These are phyloP conservation scores for Erodium trifolium DNA, from an alignment of 441 rosid genomes.

Conservation along the genomic window DNA sequence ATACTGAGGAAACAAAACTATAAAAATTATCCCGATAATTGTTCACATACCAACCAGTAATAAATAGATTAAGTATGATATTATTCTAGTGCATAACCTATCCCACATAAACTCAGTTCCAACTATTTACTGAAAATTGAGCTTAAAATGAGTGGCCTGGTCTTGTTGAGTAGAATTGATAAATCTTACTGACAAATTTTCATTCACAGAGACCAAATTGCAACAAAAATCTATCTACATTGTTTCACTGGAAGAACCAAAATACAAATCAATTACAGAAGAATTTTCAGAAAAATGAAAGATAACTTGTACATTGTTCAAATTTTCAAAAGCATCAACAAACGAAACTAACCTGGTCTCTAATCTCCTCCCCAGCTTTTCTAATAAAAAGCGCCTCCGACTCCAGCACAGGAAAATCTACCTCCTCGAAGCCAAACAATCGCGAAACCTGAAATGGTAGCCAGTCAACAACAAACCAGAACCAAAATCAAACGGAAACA, in stretches of 20 bases:
- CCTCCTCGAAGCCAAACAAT: slow-evolving; percentile 73
- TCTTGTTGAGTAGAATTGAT: not conserved
- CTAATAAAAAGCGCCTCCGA: slow-evolving; percentile 73
- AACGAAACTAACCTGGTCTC: slow-evolving; percentile 52
- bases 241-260: not conserved
- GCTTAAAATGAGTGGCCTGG: not conserved
- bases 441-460: slow-evolving; percentile 44
- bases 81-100: not conserved
- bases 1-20: not conserved
- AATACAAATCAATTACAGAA: too few relatives aligned
- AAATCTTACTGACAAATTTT: not conserved
- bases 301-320: too few relatives aligned
- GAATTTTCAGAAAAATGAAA: too few relatives aligned
- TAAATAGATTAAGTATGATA: too few relatives aligned
- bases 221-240: not conserved
- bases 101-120: not conserved
- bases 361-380: slow-evolving; percentile 88
- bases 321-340: not conserved
- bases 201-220: not conserved
- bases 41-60: not conserved
- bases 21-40: too few relatives aligned
- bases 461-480: not conserved
- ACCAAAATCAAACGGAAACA: not conserved
- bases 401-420: slow-evolving; percentile 76
- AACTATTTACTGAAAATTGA: not conserved